Conservation (phyloP, 768 basidiomycete species). For the Strobilomyces echinocephalus region DNA sequence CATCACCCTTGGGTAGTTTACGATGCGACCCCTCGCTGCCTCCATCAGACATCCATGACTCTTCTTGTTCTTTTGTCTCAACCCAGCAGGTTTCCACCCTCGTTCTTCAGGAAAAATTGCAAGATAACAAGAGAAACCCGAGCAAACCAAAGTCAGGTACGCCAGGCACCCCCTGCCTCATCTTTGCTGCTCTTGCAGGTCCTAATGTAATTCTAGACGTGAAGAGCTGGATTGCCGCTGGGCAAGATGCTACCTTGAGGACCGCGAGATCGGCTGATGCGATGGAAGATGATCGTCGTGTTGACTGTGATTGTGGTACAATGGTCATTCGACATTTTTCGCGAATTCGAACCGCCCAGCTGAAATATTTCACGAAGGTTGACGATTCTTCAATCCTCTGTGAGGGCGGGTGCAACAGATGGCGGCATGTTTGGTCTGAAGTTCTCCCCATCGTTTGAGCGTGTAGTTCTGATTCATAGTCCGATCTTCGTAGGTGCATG, state of each 20-base stretch:
- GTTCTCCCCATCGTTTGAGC: not conserved
- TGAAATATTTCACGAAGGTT: slow-evolving; percentile 33
- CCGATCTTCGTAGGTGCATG: slow-evolving; percentile 32
- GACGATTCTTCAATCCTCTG: slow-evolving; percentile 59
- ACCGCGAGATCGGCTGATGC: slow-evolving; percentile 8
- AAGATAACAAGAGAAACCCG: slow-evolving; percentile 5
- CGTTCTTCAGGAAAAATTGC: slow-evolving; percentile 32
- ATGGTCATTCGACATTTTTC: slow-evolving; percentile 31
- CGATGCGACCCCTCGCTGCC: slow-evolving; percentile 20
- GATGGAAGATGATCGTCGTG: slow-evolving; percentile 33
- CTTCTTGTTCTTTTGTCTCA: slow-evolving; percentile 18
- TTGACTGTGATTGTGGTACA: slow-evolving; percentile 71
- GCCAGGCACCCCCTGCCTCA: slow-evolving; percentile 34
- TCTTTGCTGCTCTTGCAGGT: not conserved
- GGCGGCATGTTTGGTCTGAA: slow-evolving; percentile 74
- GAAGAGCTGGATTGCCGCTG: slow-evolving; percentile 28
- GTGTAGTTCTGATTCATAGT: not conserved
- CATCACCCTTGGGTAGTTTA: slow-evolving; percentile 17
- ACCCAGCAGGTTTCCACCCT: slow-evolving; percentile 38
- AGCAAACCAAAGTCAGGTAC: slow-evolving; percentile 40
- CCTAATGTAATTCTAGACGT: slow-evolving; percentile 21
- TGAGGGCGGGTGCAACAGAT: slow-evolving; percentile 66
- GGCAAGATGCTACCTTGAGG: not conserved
- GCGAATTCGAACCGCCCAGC: not conserved
- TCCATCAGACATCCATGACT: slow-evolving; percentile 23